These are phyloP conservation scores for Eutrema salsugineum DNA, from an alignment of 441 rosid genomes.

Conservation along the genomic window DNA sequence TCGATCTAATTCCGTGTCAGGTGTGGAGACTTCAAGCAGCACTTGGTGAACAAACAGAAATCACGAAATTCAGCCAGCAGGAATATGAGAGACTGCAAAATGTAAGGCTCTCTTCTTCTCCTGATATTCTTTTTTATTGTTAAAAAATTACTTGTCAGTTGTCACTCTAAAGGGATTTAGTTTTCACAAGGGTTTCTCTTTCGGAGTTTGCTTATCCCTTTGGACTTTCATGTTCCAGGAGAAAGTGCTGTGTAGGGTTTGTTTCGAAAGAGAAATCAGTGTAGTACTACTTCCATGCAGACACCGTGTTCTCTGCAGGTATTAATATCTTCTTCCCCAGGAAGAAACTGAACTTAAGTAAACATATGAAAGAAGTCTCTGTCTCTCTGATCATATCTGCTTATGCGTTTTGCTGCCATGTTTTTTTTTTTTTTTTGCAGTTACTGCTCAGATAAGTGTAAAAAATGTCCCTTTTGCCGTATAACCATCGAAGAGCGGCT, in stretches of 20 bases:
- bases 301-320: constrained; percentile 96
- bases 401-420: constrained; percentile 10
- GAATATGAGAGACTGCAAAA: constrained; percentile 95
- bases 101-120: constrained; percentile 41
- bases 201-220: background rate
- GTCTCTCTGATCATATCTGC: background rate
- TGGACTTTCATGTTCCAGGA: constrained; percentile 48
- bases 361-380: too few species aligned
- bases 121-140: background rate
- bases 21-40: constrained; percentile 99
- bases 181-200: background rate
- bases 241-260: constrained; percentile 87
- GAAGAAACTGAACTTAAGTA: background rate
- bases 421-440: constrained; percentile 42
- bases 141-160: too few species aligned
- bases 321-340: background rate
- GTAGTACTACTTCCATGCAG: constrained; percentile 93
- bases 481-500: constrained; percentile 68
- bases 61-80: constrained; percentile 83
- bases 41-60: constrained; percentile 95
- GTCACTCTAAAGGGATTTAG: background rate
- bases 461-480: constrained; percentile 91
- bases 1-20: constrained; percentile 33
- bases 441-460: constrained; percentile 83
- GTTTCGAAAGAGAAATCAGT: constrained; percentile 88